Conservation (phyloP, 2,329 filamentous ascomycete genomes). For the Colletotrichum filicis region DNA sequence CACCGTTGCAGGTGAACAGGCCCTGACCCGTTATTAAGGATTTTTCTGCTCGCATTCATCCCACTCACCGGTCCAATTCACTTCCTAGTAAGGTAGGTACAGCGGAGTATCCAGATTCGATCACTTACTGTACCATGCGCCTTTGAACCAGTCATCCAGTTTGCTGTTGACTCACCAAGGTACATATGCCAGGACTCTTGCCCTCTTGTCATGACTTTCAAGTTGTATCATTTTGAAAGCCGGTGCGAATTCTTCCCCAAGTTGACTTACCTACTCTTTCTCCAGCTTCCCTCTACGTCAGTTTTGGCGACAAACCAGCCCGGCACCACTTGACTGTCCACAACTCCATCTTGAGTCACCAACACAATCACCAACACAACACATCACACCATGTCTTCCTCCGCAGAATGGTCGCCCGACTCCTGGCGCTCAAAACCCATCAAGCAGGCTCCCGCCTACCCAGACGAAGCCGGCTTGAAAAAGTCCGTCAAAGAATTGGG, state of each 20-base stretch:
- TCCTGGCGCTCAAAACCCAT: conserved; percentile 85
- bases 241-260: background rate
- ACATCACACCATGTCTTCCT: conserved; percentile 25
- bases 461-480: conserved; percentile 68
- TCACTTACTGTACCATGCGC: conserved; percentile 23
- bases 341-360: background rate
- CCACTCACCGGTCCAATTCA: conserved; percentile 2
- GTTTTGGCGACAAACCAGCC: background rate
- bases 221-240: background rate
- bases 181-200: background rate
- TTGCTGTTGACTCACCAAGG: conserved; percentile 19
- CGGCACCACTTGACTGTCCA: background rate
- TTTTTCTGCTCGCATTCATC: conserved; percentile 31
- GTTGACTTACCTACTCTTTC: background rate
- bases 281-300: background rate
- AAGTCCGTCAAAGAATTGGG: conserved; percentile 73
- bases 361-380: background rate
- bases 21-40: conserved; percentile 17
- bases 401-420: conserved; percentile 63
- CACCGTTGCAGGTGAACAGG: conserved; percentile 3
- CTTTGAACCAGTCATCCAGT: conserved; percentile 7
- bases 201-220: background rate
- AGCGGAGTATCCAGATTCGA: conserved; percentile 17
- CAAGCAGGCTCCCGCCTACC: conserved; percentile 79
- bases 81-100: background rate